Evolutionary conservation across 306 rosid genomes (phyloP).

Genomic region (Malus sieversii): DNA sequence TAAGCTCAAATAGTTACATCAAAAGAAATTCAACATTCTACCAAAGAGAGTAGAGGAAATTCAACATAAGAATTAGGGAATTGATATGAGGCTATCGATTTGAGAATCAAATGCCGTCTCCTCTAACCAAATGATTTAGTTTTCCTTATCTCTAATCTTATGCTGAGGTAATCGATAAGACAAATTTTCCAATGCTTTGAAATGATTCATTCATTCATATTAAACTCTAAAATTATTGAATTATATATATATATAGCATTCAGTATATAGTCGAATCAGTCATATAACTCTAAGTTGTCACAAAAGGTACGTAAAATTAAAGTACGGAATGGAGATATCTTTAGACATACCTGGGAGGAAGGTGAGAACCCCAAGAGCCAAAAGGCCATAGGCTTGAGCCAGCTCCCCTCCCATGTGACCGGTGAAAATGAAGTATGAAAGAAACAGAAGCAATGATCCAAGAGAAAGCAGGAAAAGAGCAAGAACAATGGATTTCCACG

Average conservation of each 20-base stretch:
- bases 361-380: constrained; percentile 74
- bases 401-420: constrained; percentile 96
- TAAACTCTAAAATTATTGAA: not conserved
- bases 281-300: not conserved
- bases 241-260: not conserved
- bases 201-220: not conserved
- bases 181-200: not conserved
- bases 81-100: not conserved
- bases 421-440: constrained; percentile 69
- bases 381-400: constrained; percentile 88
- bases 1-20: not conserved
- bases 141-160: not conserved
- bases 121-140: not conserved
- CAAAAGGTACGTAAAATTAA: not conserved
- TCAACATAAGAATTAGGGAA: not conserved
- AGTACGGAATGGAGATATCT: not conserved
- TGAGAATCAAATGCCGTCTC: not conserved
- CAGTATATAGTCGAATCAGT: not conserved
- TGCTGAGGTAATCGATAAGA: not conserved
- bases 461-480: constrained; percentile 74
- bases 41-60: not conserved
- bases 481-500: constrained; percentile 88
- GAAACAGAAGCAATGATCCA: constrained; percentile 67
- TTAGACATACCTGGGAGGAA: constrained; percentile 77
- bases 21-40: not conserved